Base-by-base conservation (phyloP, 768 basidiomycete genomes). In the Royoungia palumana region DNA sequence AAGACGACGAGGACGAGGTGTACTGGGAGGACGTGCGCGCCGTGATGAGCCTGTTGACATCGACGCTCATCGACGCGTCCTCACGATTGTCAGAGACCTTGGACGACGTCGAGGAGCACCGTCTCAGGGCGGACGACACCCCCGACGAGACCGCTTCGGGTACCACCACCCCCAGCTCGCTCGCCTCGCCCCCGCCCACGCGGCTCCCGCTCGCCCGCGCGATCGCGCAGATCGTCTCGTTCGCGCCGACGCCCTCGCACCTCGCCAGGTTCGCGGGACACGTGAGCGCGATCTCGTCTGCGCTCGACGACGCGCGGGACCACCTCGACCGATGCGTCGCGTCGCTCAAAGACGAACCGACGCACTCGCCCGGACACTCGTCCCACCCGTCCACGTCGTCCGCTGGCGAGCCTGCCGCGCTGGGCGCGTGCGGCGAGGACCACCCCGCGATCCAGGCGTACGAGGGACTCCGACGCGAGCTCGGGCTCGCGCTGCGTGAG, bases 21-120 rank as follows among this genome's bases (percentile, higher is more conserved):
- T 93, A 93, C 56, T 93, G 89, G 89, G 89, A 91, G 56, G 84
- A 91, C 57, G 88, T 88, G 24, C 77, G 85, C 13, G 80, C 83
- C 22, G 80, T 93, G 41, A 83, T 90, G 75, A 74, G 72, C 12
- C 63, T 92, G 12, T 65, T 92, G 51, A 85, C 83, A 8, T 81
- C 75, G 35, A 76, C 87, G 9, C 73, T 92, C 28, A 72, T 74
- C 3, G 88, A 90, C 54, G 78, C 85, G 2, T 75, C 83, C 2
- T 70, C 80, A 8, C 69, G 83, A 22, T 73, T 93, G 5, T 65
- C 73, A 1, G 82, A 82, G 30, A 85, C 82, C 1, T 69, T 91
- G 22, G 81, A 83, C 16, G 78, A 81, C 17, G 68, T 72, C 3
- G 85, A 87, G 58, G 72, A 72, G 48, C 70, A 74, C 50, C 76